Base-by-base conservation (phyloP, 2,329 filamentous ascomycete species). In the Bisporella sp. region DNA sequence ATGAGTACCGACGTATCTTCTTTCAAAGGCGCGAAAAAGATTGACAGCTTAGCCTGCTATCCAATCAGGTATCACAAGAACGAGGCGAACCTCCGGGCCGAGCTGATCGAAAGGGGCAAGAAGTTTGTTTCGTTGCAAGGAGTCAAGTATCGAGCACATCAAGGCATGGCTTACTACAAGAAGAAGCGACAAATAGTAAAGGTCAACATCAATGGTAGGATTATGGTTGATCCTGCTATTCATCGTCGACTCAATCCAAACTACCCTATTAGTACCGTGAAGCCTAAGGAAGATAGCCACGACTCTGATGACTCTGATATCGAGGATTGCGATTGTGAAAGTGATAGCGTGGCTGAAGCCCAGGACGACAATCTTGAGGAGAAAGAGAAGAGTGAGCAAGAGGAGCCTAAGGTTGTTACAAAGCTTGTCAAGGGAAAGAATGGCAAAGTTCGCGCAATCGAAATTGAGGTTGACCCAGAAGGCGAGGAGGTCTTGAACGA, bases 211-310 rank as follows among this genome's bases (percentile, higher is more conserved):
- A 89, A 90, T 55, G 87, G 89, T 13, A 83, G 91, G 31, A 78
- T 95, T 55, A 96, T 96, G 89, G 75, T 96, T 29, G 91, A 96
- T 62, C 82, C 89, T 0, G 82, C 82, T 4, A 87, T 87, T 41
- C 90, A 95, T 69, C 81, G 89, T 6, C 81, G 88, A 33, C 87
- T 92, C 66, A 88, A 93, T 58, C 87, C 90, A 1, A 95, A 95
- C 64, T 95, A 95, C 58, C 79, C 79, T 0, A 80, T 92, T 59
- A 88, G 85, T 28, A 75, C 79, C 1, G 82, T 95, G 49, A 83
- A 85, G 46, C 80, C 86, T 0, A 85, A 87, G 58, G 84, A 90
- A 51, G 80, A 86, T 58, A 66, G 81, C 1, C 61, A 82, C 1
- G 75, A 76, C 28, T 73, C 72, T 6, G 68, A 73, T 40, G 73